Base-by-base conservation (phyloP, 331 rosid species). In the Pyracantha coccinea region DNA sequence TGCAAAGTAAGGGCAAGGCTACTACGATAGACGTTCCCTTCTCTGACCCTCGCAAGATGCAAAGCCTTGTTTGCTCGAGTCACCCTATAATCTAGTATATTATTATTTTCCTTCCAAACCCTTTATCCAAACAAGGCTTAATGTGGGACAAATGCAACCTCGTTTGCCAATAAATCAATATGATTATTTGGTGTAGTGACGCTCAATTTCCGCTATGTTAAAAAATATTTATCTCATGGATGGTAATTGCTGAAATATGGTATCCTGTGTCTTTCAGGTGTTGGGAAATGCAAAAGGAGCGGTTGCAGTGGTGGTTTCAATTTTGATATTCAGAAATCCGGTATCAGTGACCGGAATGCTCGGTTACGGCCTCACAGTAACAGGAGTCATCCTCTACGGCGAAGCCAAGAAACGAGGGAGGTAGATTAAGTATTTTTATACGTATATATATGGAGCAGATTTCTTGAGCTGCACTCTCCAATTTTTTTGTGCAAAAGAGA, bases 201-300 rank as follows among this genome's bases (percentile, higher is more conserved):
- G 1, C 57, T 52, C 10, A 13, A 52, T 52, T 3, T 52, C 23
- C 1, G 4, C 21, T 52, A 5, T 52, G 58, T 19, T 52, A 6
- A 17, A 17, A 1, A 17, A 15, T 5, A 38, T 14, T 0, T 3
- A 3, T 38, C 45, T 38, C 45, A 35, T 35, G 41, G 41, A 35
- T 35, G 4, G 44, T 35, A 35, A 35, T 35, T 35, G 44, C 44
- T 35, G 12, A 35, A 0, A 8, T 35, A 35, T 8, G 74, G 6
- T 52, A 17, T 10, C 53, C 45, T 29, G 65, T 29, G 1, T 71
- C 11, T 45, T 57, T 41, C 78, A 81, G 85, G 85, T 81, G 21
- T 57, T 81, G 71, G 85, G 85, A 28, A 81, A 81, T 41, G 85
- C 85, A 32, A 81, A 81, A 77, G 85, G 85, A 24, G 85, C 85